Percentiles rank a stretch among this genome's conserved stretches.
Evolutionary conservation across 768 basidiomycete genomes (phyloP).

Genomic region (Hericium rajendrae): DNA sequence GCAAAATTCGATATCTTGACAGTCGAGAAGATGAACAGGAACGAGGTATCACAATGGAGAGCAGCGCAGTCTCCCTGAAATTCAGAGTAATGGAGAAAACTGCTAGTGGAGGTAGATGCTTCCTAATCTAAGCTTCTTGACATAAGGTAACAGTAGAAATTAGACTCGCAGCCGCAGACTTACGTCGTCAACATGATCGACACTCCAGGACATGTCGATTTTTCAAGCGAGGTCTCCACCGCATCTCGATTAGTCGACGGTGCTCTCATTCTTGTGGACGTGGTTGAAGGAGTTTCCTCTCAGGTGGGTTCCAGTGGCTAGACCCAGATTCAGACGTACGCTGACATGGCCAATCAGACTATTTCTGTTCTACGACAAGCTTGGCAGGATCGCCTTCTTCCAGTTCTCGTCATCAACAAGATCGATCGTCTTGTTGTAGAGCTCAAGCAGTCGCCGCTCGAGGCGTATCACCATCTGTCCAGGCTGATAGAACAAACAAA

Average conservation of each 20-base stretch:
- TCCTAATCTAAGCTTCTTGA: too few species aligned
- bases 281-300: conserved; percentile 96
- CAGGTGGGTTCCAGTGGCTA: conserved; percentile 46
- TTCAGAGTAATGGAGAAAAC: conserved; percentile 69
- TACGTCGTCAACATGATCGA: conserved; percentile 95
- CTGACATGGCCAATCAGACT: conserved; percentile 42
- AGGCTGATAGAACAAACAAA: conserved; percentile 95
- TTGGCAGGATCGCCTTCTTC: conserved; percentile 80
- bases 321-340: background rate
- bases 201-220: conserved; percentile 98
- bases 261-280: conserved; percentile 90
- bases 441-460: conserved; percentile 80
- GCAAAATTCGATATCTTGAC: conserved; percentile 93
- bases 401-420: conserved; percentile 95
- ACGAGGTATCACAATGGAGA: conserved; percentile 98
- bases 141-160: too few species aligned
- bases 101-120: conserved; percentile 40
- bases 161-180: conserved; percentile 33
- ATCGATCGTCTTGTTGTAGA: conserved; percentile 91
- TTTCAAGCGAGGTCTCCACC: conserved; percentile 93
- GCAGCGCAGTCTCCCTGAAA: conserved; percentile 83
- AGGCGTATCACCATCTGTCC: conserved; percentile 91
- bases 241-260: conserved; percentile 93
- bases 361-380: conserved; percentile 93
- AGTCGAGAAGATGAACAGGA: conserved; percentile 96